These are phyloP conservation scores for Penicillium sp. DNA, from an alignment of 2,329 filamentous ascomycete species.

Conservation along the genomic window DNA sequence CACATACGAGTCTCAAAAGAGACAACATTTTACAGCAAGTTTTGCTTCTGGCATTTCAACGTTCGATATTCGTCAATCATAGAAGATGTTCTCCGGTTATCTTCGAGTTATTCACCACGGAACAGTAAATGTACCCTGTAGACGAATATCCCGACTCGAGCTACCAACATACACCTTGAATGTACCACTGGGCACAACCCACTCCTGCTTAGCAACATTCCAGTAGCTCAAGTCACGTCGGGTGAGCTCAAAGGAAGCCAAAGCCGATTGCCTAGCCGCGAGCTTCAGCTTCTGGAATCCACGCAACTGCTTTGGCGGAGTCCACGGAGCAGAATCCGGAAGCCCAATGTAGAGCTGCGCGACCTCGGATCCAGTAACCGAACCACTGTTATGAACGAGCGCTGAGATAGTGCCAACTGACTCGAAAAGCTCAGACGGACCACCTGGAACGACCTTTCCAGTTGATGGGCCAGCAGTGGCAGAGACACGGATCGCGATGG, in stretches of 20 bases:
- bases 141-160: slow-evolving; percentile 21
- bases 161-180: slow-evolving; percentile 25
- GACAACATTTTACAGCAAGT: no score
- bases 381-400: slow-evolving; percentile 52
- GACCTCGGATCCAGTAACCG: slow-evolving; percentile 48
- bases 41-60: no score
- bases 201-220: slow-evolving; percentile 33
- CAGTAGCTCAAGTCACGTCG: slow-evolving; percentile 37
- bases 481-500: slow-evolving; percentile 49
- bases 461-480: slow-evolving; percentile 35
- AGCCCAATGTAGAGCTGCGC: slow-evolving; percentile 57
- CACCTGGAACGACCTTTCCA: background rate
- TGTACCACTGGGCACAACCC: slow-evolving; percentile 27
- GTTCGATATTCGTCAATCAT: no score
- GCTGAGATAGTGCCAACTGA: slow-evolving; percentile 48
- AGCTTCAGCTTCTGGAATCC: slow-evolving; percentile 54
- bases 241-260: slow-evolving; percentile 46
- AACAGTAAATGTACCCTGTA: slow-evolving; percentile 7
- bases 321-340: slow-evolving; percentile 28
- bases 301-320: slow-evolving; percentile 42
- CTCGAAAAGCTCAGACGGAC: background rate
- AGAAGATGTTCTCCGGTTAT: no score
- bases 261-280: slow-evolving; percentile 37
- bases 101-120: background rate
- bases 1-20: no score